Base-by-base conservation (phyloP, 495 filamentous ascomycete genomes). In the Xylaria grammica region DNA sequence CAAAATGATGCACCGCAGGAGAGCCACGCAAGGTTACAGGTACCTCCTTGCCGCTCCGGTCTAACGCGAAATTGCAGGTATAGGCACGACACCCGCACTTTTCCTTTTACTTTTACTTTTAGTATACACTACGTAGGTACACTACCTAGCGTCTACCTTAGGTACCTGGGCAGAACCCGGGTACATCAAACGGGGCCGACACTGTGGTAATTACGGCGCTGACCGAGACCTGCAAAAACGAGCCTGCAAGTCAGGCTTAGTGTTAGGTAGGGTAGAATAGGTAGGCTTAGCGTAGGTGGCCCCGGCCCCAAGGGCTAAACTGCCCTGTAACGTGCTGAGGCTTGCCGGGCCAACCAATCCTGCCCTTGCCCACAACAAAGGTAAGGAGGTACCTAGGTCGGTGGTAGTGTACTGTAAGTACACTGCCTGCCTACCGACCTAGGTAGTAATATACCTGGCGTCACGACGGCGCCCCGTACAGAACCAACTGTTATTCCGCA, bases 201-300 rank as follows among this genome's bases (percentile, higher is more conserved):
- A 64, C 62, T 51, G 62, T 64, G 62, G 44, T 42, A 38, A 50
- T 58, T 64, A 64, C 62, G 53, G 62, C 52, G 62, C 53, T 54
- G 60, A 45, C 32, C 51, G 51, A 55, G 51, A 63, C 58, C 48
- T 61, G 48, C 58, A 52, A 50, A 29, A 44, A 27, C 32, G 34
- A 29, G 30, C 58, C 58, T 61, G 38, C 49, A 54, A 62, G 36
- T 44, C 50, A 44, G 49, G 50, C 60, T 36, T 62, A 42, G 46
- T 34, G 13, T 36, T 4, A 11, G 4, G 32, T 11, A 36, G 11
- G 32, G 4, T 42, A 42, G 32, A 5, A 11, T 36, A 36, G 32
- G 32, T 36, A 40, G 59, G 49, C 59, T 32, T 60, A 38, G 44
- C 57, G 24, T 36, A 29, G 36, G 36, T 26, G 29, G 38, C 38